phyloP scores from a whole-genome alignment of 805 yeast species.

The Metschnikowia continentalis region DNA sequence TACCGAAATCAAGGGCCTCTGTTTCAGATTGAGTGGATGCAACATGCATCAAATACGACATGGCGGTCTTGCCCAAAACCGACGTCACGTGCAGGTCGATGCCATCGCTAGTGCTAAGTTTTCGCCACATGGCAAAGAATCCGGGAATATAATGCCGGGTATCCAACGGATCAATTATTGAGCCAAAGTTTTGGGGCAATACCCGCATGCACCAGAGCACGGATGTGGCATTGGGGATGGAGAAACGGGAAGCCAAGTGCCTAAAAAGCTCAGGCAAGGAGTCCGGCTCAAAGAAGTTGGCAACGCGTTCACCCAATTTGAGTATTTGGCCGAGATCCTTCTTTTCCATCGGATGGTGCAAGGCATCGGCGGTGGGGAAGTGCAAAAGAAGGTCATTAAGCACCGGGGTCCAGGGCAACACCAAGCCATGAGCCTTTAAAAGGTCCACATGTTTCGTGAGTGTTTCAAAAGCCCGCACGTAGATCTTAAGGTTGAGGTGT shows the following conservation, averaged over 20 bases:
- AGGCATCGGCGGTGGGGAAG: conserved; percentile 35
- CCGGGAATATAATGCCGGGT: conserved; percentile 59
- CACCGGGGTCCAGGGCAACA: conserved; percentile 50
- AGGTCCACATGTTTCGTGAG: conserved; percentile 47
- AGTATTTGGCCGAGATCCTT: conserved; percentile 46
- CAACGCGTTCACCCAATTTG: conserved; percentile 51
- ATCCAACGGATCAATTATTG: conserved; percentile 23
- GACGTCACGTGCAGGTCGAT: conserved; percentile 64
- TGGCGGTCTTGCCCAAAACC: conserved; percentile 58
- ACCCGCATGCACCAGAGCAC: conserved; percentile 51
- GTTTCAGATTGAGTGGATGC: conserved; percentile 17
- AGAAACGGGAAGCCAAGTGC: conserved; percentile 46
- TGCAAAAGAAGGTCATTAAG: conserved; percentile 31
- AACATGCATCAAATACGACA: conserved; percentile 36
- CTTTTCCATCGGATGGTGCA: conserved; percentile 46
- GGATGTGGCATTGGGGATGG: conserved; percentile 49
- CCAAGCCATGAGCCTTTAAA: conserved; percentile 38
- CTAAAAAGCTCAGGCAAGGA: conserved; percentile 50
- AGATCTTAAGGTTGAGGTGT: conserved; percentile 52
- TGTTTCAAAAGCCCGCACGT: conserved; percentile 55
- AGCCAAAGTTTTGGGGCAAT: conserved; percentile 47
- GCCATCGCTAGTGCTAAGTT: conserved; percentile 43
- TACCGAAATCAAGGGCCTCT: conserved; percentile 44
- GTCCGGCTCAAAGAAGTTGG: conserved; percentile 48
- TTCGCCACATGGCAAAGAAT: conserved; percentile 69